A percentile compares a stretch with the other conserved stretches of the same genome.
Conservation (phyloP, 1,284 basidiomycete genomes). For the Hymenochaete sp. region DNA sequence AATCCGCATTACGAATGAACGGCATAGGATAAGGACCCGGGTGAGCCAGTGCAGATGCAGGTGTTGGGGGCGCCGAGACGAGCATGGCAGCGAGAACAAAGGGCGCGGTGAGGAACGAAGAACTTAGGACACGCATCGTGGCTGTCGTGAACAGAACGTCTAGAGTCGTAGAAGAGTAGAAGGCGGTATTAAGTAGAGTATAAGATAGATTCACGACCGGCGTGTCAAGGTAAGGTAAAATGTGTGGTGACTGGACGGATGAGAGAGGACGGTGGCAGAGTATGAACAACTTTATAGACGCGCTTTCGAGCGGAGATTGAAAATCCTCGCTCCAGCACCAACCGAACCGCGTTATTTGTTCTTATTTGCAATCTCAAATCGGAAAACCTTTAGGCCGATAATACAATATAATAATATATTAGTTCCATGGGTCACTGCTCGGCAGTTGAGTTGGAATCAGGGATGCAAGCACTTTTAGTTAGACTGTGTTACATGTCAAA, state of each 20-base stretch:
- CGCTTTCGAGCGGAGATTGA: slow-evolving; percentile 9
- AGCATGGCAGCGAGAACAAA: slow-evolving; percentile 10
- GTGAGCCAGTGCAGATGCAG: slow-evolving; percentile 11
- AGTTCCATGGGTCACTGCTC: no score
- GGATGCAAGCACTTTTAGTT: no score
- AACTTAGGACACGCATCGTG: slow-evolving; percentile 8
- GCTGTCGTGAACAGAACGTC: background rate
- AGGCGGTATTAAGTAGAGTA: slow-evolving; percentile 3
- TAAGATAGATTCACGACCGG: slow-evolving; percentile 12
- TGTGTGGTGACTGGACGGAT: slow-evolving; percentile 7
- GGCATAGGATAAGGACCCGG: slow-evolving; percentile 14
- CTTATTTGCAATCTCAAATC: no score
- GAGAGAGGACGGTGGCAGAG: slow-evolving; percentile 11
- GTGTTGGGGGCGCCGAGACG: slow-evolving; percentile 1
- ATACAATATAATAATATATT: no score
- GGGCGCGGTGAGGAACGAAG: slow-evolving; percentile 4
- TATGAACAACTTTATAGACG: slow-evolving; percentile 5
- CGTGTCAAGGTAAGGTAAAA: slow-evolving; percentile 5
- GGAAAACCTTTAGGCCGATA: no score
- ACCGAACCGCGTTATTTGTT: slow-evolving; percentile 5
- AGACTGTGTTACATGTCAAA: no score
- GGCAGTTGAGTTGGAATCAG: no score
- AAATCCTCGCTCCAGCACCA: background rate
- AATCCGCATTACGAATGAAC: slow-evolving; percentile 11
- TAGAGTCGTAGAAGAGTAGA: background rate